Base-by-base conservation (phyloP, 257 asterid species). In the Solanum clarkiae region DNA sequence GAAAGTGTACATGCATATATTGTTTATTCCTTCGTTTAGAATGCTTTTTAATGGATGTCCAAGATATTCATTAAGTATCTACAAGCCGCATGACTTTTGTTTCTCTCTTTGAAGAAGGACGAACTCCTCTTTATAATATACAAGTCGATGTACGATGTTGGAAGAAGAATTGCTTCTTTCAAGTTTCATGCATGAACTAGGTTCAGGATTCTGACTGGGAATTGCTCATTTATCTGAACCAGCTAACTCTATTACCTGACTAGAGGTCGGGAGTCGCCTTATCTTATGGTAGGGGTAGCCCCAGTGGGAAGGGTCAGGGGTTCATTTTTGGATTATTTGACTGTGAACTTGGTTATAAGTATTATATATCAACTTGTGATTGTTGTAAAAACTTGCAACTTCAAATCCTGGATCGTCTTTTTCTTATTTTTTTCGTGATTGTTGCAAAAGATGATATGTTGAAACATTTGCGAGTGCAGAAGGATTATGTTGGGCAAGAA, bases 401-500 rank as follows among this genome's bases (percentile, higher is more conserved):
- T 69, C 77, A 36, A 69, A 17, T 69, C 2, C 2, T 16, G 4
- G 24, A 36, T 68, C 2, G 24, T 1, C 2, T 36, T 22, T 65
- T 32, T 66, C 10, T 16, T 71, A 59, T n/a, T 40, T 7, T 7
- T 3, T 1, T 8, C 4, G 36, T 32, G 75, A 68, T 68, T 1
- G 14, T 26, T 70, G 42, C 6, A 12, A 53, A 79, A 53, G 65
- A 79, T 79, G 45, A 77, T 65, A 79, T 79, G 10, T 66, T 66
- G 54, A 71, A 20, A 36, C 68, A 77, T 87, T 65, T 84, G 44
- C 11, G 29, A 59, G 32, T n/a, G 66, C 92, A 94, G 98, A 94
- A 82, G 98, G 98, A 84, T 65, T 94, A 42, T 94, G 98, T 80
- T 94, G 98, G 98, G 97, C 97, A 79, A 93, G 97, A 91, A 94